Base-by-base conservation (phyloP, 225 moss, liverwort and hornwort genomes). In the Bryoerythrophyllum caledonicum region DNA sequence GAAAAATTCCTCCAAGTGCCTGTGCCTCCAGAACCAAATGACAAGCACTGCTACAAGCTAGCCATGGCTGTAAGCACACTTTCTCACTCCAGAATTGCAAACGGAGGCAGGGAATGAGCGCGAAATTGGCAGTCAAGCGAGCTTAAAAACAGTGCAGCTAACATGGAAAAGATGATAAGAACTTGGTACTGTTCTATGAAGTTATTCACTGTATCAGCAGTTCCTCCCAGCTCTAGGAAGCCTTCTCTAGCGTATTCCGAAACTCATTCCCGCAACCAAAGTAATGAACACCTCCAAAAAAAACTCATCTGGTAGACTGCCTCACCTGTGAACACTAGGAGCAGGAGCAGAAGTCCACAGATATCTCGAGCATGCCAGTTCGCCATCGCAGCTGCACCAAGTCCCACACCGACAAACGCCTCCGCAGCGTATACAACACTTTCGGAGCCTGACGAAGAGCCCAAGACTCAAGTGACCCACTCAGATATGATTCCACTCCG, bases 291-390 rank as follows among this genome's bases (percentile, higher is more conserved):
- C 10, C 7, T 35, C 12, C 1, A 62, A 35, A 48, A 35, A 21
- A 48, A 10, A 14, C 40, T 26, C 44, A 44, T 52, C 61, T 12
- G 38, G 52, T 34, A 44, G 21, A 7, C 10, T 4, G 62, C 66
- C 78, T 76, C 64, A 87, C 87, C 87, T 35, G 79, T 64, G 82
- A 87, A 70, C 58, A 87, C 77, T 0, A 87, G 76, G 68, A 87
- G 71, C 79, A 87, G 79, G 74, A 87, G 48, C 73, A 87, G 48
- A 28, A 74, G 37, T 43, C 87, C 87, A 20, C 79, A 79, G 12
- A 87, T 65, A 60, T 87, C 87, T 10, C 87, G 82, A 56, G 84
- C 81, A 0, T 87, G 87, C 79, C 76, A 87, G 30, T 76, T 82
- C 67, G 82, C 87, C 87, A 87, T 83, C 3, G 76, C 76, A 21